Percentiles rank a stretch among this genome's conserved stretches.
Conservation (phyloP, 2,329 filamentous ascomycete genomes). For the Fusarium tanahbumbuense region DNA sequence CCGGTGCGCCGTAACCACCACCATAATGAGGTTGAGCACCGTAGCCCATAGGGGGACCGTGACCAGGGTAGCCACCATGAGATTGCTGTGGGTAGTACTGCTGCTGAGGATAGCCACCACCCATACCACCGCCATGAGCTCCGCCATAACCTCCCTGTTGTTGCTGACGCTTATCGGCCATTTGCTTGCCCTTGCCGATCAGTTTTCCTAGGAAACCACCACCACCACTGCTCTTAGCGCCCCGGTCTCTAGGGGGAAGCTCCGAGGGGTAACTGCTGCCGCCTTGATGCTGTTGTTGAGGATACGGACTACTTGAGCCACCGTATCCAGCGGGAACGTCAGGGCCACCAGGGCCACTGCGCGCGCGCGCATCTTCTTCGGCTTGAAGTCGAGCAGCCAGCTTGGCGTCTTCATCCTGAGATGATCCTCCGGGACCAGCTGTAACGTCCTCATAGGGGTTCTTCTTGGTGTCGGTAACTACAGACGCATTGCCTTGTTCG, state of each 20-base stretch:
- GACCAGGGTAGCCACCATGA: conserved; percentile 41
- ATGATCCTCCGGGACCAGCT: conserved; percentile 50
- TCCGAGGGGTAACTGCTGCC: conserved; percentile 51
- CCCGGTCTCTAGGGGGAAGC: conserved; percentile 56
- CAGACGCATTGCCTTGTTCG: conserved; percentile 56
- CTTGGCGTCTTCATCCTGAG: conserved; percentile 73
- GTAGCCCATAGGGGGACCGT: conserved; percentile 45
- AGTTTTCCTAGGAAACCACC: conserved; percentile 65
- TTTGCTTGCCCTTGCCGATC: conserved; percentile 59
- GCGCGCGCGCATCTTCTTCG: conserved; percentile 78
- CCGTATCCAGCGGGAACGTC: conserved; percentile 51
- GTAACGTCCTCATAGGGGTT: conserved; percentile 73
- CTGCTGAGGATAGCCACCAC: conserved; percentile 49
- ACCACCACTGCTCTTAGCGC: conserved; percentile 54
- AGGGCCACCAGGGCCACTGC: conserved; percentile 46
- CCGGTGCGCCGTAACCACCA: conserved; percentile 33
- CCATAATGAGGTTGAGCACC: conserved; percentile 45
- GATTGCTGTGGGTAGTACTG: conserved; percentile 43
- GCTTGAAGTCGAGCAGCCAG: conserved; percentile 83
- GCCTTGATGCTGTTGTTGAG: conserved; percentile 43
- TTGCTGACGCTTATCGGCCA: conserved; percentile 48
- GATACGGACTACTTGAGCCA: conserved; percentile 46
- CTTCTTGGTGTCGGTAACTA: conserved; percentile 68
- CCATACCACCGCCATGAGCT: conserved; percentile 28
- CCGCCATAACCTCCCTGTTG: conserved; percentile 33